Conservation (phyloP, 331 rosid genomes). For the Quercus lobata region DNA sequence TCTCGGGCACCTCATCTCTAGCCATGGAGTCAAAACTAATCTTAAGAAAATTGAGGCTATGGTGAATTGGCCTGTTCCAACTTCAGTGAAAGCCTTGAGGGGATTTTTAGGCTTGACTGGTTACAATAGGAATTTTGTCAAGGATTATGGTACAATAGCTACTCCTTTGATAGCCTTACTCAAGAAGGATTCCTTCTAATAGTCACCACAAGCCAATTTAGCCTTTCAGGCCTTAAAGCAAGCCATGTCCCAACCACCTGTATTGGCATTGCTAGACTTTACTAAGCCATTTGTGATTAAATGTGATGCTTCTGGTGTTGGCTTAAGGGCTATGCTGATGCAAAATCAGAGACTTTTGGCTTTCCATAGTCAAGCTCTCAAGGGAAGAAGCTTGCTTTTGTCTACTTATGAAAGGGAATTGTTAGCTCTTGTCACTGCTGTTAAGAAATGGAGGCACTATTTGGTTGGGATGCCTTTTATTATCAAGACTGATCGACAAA, state of each 20-base stretch:
- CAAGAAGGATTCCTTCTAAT: background rate
- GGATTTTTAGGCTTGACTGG: too few relatives aligned
- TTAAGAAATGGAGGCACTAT: background rate
- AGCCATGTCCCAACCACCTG: background rate
- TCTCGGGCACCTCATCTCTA: background rate
- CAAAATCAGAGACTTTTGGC: background rate
- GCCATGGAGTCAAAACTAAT: background rate
- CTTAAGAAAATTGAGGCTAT: background rate
- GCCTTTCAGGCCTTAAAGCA: background rate
- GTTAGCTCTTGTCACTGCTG: background rate
- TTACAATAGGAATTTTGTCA: background rate
- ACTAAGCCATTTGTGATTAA: background rate
- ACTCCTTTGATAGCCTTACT: background rate
- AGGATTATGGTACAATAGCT: background rate
- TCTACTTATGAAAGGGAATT: background rate
- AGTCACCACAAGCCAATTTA: background rate
- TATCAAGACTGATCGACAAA: background rate
- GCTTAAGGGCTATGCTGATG: background rate
- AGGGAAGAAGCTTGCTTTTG: background rate
- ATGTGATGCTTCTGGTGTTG: background rate
- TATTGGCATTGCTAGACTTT: background rate
- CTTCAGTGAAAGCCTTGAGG: background rate
- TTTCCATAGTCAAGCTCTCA: background rate
- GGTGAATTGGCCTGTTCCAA: background rate
- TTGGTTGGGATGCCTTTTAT: background rate